Evolutionary conservation across 495 filamentous ascomycete species (phyloP).

Genomic region (Aspergillus nanangensis): DNA sequence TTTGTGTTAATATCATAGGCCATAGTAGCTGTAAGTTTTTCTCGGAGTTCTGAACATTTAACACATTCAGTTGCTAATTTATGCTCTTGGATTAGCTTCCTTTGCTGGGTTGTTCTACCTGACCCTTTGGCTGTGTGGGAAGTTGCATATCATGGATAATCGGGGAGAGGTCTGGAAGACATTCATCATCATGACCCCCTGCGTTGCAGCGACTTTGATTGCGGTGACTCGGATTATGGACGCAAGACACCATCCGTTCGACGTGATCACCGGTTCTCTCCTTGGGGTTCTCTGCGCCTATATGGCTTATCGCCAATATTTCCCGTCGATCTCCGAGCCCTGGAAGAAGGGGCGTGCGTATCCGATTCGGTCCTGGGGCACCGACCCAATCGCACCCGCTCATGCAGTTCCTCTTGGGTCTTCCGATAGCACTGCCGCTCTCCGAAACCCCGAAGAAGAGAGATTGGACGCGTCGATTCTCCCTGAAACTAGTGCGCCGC

Average conservation of each 20-base stretch:
- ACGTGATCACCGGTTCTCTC: conserved; percentile 73
- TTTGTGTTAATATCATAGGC: conserved; percentile 17
- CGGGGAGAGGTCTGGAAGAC: conserved; percentile 73
- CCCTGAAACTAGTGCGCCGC: conserved; percentile 4
- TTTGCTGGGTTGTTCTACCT: conserved; percentile 82
- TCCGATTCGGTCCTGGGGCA: conserved; percentile 57
- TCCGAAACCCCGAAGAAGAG: conserved; percentile 32
- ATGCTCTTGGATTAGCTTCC: conserved; percentile 37
- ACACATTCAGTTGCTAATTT: conserved; percentile 4
- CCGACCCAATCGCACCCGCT: conserved; percentile 26
- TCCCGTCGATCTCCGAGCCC: conserved; percentile 50
- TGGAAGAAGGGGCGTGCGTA: conserved; percentile 60
- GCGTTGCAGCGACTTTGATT: conserved; percentile 49
- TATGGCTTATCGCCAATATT: conserved; percentile 52
- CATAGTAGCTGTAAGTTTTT: conserved; percentile 51
- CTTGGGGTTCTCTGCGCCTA: conserved; percentile 53
- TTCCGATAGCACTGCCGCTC: conserved; percentile 24
- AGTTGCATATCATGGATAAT: conserved; percentile 57
- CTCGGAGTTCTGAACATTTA: background rate
- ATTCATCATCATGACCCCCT: conserved; percentile 59
- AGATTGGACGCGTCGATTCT: conserved; percentile 15
- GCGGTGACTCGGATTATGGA: conserved; percentile 64
- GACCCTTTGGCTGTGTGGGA: conserved; percentile 54
- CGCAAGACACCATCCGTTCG: conserved; percentile 84
- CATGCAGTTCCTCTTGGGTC: conserved; percentile 5